phyloP scores from a whole-genome alignment of 805 yeast species.

The Candida ortonii region DNA sequence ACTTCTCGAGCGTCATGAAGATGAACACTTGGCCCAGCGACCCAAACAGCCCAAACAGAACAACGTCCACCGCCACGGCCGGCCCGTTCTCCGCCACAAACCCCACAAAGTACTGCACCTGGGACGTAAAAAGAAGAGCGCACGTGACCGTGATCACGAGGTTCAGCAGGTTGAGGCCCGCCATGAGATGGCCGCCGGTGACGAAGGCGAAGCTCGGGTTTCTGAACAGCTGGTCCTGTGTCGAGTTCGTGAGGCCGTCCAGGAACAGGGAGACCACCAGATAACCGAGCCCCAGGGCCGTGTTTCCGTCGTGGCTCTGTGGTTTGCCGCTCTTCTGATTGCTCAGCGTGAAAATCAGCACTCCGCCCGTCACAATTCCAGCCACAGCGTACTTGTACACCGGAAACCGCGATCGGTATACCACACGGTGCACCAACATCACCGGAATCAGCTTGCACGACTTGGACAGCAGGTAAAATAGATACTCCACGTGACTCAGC shows the following conservation, averaged over 20 bases:
- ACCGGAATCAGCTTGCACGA: slow-evolving; percentile 94
- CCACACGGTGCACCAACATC: slow-evolving; percentile 72
- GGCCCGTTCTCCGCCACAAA: slow-evolving; percentile 52
- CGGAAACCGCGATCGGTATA: slow-evolving; percentile 74
- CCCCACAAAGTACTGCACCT: slow-evolving; percentile 44
- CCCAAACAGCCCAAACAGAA: slow-evolving; percentile 72
- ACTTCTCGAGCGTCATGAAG: slow-evolving; percentile 75
- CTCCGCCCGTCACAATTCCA: slow-evolving; percentile 75
- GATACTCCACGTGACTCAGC: slow-evolving; percentile 77
- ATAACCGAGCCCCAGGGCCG: slow-evolving; percentile 56
- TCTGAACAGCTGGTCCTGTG: slow-evolving; percentile 83
- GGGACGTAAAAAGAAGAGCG: slow-evolving; percentile 44
- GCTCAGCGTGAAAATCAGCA: slow-evolving; percentile 63
- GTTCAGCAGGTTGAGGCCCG: slow-evolving; percentile 52
- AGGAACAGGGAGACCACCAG: slow-evolving; percentile 63
- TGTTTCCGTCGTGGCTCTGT: slow-evolving; percentile 40
- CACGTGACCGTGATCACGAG: slow-evolving; percentile 48
- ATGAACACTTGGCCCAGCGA: slow-evolving; percentile 94
- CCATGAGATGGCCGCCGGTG: slow-evolving; percentile 88
- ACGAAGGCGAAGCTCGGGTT: slow-evolving; percentile 38
- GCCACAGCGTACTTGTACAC: slow-evolving; percentile 77
- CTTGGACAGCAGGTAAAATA: slow-evolving; percentile 82
- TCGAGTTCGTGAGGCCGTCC: slow-evolving; percentile 91
- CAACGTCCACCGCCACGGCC: slow-evolving; percentile 53
- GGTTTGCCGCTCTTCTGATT: slow-evolving; percentile 21